Conservation (phyloP, 148 eudicot genomes). For the Salicornia ramosissima region DNA sequence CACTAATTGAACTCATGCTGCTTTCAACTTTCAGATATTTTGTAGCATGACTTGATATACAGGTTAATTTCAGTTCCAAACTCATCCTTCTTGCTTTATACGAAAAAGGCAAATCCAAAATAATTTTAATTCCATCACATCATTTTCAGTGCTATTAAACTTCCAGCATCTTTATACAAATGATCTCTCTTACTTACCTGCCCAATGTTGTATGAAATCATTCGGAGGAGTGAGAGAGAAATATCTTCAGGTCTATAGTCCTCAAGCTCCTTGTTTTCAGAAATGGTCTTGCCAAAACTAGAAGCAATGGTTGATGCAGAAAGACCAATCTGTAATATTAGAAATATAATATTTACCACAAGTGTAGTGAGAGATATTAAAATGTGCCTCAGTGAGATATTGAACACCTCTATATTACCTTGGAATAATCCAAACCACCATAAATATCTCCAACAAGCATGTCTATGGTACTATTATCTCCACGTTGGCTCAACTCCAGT, state of each 20-base stretch:
- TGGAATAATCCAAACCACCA: slow-evolving; percentile 91
- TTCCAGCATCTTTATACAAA: neutral
- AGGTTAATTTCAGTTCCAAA: neutral
- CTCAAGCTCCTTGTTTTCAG: slow-evolving; percentile 75
- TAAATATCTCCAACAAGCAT: slow-evolving; percentile 98
- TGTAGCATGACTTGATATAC: neutral
- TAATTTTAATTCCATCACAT: neutral
- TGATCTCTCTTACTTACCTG: slow-evolving; percentile 49
- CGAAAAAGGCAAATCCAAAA: neutral
- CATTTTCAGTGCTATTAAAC: slow-evolving; percentile 1
- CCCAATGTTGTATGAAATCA: slow-evolving; percentile 97
- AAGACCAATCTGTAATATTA: slow-evolving; percentile 70
- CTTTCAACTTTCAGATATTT: no score
- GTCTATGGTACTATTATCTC: slow-evolving; percentile 84
- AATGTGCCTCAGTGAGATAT: neutral
- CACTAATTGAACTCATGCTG: neutral
- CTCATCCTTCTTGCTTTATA: neutral
- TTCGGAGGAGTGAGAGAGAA: slow-evolving; percentile 90
- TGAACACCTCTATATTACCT: slow-evolving; percentile 37
- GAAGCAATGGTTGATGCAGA: slow-evolving; percentile 98
- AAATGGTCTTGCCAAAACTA: slow-evolving; percentile 95
- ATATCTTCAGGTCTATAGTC: slow-evolving; percentile 98
- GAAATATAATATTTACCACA: slow-evolving; percentile 1
- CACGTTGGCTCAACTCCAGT: slow-evolving; percentile 88
- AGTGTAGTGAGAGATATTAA: neutral